Evolutionary conservation across 441 rosid genomes (phyloP).

Genomic region (Breynia disticha): DNA sequence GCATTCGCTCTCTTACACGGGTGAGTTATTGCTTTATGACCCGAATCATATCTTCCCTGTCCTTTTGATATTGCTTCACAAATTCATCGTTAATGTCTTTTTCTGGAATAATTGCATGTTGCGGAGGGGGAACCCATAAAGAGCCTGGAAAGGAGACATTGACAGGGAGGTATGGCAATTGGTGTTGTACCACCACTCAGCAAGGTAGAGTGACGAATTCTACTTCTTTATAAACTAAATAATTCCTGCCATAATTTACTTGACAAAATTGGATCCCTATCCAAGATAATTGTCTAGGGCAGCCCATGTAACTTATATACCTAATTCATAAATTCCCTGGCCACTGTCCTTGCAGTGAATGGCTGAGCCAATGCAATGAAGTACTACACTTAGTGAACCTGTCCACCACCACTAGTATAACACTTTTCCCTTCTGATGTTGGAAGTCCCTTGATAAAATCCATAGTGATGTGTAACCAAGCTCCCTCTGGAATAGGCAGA

Average conservation of each 20-base stretch:
- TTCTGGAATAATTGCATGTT: background rate
- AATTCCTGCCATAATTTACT: background rate
- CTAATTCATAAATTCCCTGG: background rate
- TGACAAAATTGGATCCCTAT: background rate
- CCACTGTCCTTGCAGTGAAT: background rate
- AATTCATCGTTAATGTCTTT: background rate
- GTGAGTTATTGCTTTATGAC: background rate
- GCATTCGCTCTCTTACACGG: background rate
- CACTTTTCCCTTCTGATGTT: background rate
- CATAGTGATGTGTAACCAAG: background rate
- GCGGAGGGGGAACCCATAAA: background rate
- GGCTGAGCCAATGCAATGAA: background rate
- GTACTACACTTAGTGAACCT: background rate
- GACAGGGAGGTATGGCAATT: background rate
- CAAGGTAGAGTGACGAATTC: background rate
- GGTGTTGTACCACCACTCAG: background rate
- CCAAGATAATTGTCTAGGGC: background rate
- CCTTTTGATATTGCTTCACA: background rate
- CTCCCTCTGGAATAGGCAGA: background rate
- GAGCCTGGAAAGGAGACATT: background rate
- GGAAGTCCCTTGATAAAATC: constrained; percentile 4
- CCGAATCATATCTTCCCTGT: background rate
- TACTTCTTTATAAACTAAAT: background rate
- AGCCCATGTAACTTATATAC: background rate
- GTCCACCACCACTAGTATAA: constrained; percentile 7